A percentile compares a stretch with the other conserved stretches of the same genome.
Evolutionary conservation across 805 yeast genomes (phyloP).

Genomic region (Yueomyces sinensis): DNA sequence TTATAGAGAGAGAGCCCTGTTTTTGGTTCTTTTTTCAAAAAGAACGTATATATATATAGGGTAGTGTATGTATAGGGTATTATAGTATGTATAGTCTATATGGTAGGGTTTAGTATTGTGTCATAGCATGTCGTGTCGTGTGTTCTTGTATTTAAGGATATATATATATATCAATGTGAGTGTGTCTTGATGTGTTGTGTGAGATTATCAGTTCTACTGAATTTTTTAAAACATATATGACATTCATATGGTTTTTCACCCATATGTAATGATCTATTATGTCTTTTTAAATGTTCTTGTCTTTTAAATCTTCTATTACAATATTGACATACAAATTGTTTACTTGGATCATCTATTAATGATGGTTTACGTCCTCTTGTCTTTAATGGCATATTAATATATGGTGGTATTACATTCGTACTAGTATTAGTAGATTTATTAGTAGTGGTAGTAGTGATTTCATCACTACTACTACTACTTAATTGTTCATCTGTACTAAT

Average conservation of each 20-base stretch:
- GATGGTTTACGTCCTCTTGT: slow-evolving; percentile 57
- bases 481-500: too few species aligned
- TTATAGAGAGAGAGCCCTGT: too few species aligned
- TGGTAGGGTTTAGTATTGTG: too few species aligned
- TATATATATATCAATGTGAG: too few species aligned
- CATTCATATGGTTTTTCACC: slow-evolving; percentile 61
- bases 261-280: slow-evolving; percentile 59
- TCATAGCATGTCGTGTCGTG: too few species aligned
- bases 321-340: slow-evolving; percentile 49
- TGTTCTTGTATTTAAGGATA: too few species aligned
- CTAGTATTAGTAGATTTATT: not conserved
- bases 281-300: slow-evolving; percentile 68
- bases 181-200: slow-evolving; percentile 57
- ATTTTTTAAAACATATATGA: slow-evolving; percentile 45
- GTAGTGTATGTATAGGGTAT: too few species aligned
- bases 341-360: slow-evolving; percentile 39
- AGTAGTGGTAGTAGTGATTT: not conserved
- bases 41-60: too few species aligned
- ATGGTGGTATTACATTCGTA: not conserved
- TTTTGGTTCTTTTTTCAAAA: too few species aligned
- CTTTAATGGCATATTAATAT: slow-evolving; percentile 18
- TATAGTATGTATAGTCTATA: too few species aligned
- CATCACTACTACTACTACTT: too few species aligned
- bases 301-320: slow-evolving; percentile 58
- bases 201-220: slow-evolving; percentile 53